Base-by-base conservation (phyloP, 2,329 filamentous ascomycete genomes). In the Trematosphaeria pertusa region DNA sequence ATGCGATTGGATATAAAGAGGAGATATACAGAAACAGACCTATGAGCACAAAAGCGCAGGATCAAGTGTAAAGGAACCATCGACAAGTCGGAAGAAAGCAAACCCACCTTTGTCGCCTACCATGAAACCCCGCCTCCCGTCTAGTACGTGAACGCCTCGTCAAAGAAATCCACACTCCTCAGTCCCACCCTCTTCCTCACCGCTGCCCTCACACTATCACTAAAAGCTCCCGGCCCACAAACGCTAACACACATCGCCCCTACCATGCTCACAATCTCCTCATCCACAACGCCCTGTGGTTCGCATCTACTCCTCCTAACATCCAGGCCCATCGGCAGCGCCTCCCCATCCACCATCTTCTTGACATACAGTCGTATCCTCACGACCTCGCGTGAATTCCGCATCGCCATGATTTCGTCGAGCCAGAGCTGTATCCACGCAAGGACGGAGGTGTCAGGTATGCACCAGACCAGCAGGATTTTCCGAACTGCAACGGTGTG, bases 361-460 rank as follows among this genome's bases (percentile, higher is more conserved):
- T 92, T 96, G 53, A 97, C 84, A 72, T 95, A 96, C 24, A 97
- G 81, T 62, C 90, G 85, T 63, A 97, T 87, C 50, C 84, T 85
- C 21, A 97, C 81, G n/a, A 96, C 79, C 24, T 96, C 88, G 43
- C 87, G 82, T 40, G 90, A 86, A 58, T 85, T 81, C 11, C 88
- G 86, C 79, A 96, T 85, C 38, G 80, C 80, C 26, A 96, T 79
- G 39, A 97, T 88, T 61, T 86, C 80, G 4, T 86, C 89, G 84
- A 91, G 89, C 86, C 89, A 97, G 1, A 89, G 88, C 5, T 88
- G 82, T 39, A 95, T 87, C 92, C 92, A 97, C 67, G 95, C 89
- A 4, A 97, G 80, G 37, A 90, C 85, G 58, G 95, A 87, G 24
- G 87, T 86, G 43, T 89, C 87, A 43, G 91, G 88, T 50, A 97